Evolutionary conservation across 352 stramenopile species (phyloP).

Genomic region (Pythium oligandrum): DNA sequence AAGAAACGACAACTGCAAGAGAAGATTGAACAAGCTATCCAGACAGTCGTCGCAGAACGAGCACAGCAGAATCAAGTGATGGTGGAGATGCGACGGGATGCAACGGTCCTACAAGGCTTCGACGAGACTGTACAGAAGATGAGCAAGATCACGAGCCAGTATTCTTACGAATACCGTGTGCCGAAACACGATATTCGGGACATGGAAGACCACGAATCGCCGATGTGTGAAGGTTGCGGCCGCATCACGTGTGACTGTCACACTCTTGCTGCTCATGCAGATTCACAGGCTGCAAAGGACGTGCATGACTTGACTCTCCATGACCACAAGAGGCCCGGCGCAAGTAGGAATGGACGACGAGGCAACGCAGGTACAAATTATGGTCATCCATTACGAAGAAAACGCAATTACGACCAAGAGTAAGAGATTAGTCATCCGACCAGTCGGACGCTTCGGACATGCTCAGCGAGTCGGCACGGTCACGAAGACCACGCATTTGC

Average conservation of each 20-base stretch:
- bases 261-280: not conserved
- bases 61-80: conserved; percentile 37
- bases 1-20: conserved; percentile 46
- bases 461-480: conserved; percentile 69
- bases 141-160: conserved; percentile 43
- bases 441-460: conserved; percentile 85
- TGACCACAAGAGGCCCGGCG: not conserved
- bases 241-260: conserved; percentile 51
- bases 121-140: conserved; percentile 47
- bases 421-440: conserved; percentile 66
- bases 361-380: conserved; percentile 11
- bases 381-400: conserved; percentile 19
- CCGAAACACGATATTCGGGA: conserved; percentile 58
- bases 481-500: conserved; percentile 82
- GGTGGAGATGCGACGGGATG: conserved; percentile 39
- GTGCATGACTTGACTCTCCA: not conserved
- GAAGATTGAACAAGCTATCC: conserved; percentile 34
- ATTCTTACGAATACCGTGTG: conserved; percentile 52
- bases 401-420: conserved; percentile 19
- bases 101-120: conserved; percentile 36
- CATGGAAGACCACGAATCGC: conserved; percentile 8
- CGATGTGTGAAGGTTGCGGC: conserved; percentile 45
- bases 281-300: conserved; percentile 8
- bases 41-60: conserved; percentile 21
- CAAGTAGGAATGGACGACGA: not conserved